These are phyloP conservation scores for Microbotryum silenes-acaulis DNA, from an alignment of 1,284 basidiomycete genomes.

Conservation along the genomic window DNA sequence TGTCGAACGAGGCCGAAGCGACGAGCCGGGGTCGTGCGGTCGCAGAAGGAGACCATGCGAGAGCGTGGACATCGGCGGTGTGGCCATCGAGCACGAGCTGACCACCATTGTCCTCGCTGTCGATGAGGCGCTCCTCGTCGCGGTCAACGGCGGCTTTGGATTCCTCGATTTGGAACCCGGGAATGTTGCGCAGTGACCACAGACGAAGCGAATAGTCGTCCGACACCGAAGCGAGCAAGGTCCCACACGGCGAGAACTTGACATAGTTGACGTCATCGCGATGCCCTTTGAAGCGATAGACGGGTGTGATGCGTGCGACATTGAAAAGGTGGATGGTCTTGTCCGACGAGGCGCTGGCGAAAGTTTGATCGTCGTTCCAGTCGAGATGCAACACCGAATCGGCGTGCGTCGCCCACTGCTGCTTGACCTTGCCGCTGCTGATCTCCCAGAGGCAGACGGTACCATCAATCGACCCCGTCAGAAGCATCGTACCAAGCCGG, in stretches of 20 bases:
- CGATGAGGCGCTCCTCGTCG: slow-evolving; percentile 24
- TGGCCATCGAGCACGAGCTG: slow-evolving; percentile 47
- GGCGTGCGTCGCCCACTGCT: slow-evolving; percentile 37
- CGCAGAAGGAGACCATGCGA: slow-evolving; percentile 61
- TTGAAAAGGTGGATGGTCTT: slow-evolving; percentile 33
- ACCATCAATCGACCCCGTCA: slow-evolving; percentile 32
- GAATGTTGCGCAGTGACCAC: slow-evolving; percentile 52
- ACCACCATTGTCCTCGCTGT: slow-evolving; percentile 15
- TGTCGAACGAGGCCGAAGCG: slow-evolving; percentile 70
- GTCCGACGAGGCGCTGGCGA: slow-evolving; percentile 67
- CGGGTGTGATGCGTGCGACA: slow-evolving; percentile 23
- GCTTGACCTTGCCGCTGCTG: slow-evolving; percentile 34
- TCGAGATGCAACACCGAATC: slow-evolving; percentile 72
- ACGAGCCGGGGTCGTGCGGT: slow-evolving; percentile 50
- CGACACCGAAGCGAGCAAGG: slow-evolving; percentile 65
- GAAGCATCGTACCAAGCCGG: slow-evolving; percentile 30
- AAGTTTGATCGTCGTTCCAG: slow-evolving; percentile 64
- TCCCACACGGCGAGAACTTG: slow-evolving; percentile 57
- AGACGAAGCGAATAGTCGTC: slow-evolving; percentile 68
- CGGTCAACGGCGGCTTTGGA: slow-evolving; percentile 1
- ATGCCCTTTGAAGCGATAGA: slow-evolving; percentile 51
- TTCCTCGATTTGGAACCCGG: slow-evolving; percentile 45
- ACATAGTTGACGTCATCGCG: slow-evolving; percentile 68
- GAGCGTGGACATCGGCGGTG: slow-evolving; percentile 55
- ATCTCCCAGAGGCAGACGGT: slow-evolving; percentile 36